phyloP scores from a whole-genome alignment of 2,329 filamentous ascomycete genomes.

The Aspergillus sp. region DNA sequence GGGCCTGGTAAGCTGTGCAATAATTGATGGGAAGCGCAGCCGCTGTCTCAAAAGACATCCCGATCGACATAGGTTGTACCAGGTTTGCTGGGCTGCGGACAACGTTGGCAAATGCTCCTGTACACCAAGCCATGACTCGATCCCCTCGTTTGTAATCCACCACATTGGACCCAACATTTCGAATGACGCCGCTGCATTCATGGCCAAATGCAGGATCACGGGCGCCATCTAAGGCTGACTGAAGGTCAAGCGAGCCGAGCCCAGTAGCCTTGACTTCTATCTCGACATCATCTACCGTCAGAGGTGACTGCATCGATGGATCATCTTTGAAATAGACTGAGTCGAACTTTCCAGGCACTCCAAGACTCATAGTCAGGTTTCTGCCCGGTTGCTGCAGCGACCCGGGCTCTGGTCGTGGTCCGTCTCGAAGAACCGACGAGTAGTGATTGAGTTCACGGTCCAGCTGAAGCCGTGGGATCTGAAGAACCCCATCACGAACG shows the following conservation, averaged over 20 bases:
- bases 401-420: background rate
- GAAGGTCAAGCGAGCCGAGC: background rate
- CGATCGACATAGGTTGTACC: background rate
- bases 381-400: background rate
- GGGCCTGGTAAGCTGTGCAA: background rate
- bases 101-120: background rate
- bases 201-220: background rate
- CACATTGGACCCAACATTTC: background rate
- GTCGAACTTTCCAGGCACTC: background rate
- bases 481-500: background rate
- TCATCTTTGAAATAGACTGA: background rate
- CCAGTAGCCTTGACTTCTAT: background rate
- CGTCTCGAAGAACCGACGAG: background rate
- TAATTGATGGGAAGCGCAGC: background rate
- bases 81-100: background rate
- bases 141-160: background rate
- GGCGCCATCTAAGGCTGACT: background rate
- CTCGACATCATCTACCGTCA: background rate
- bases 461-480: background rate
- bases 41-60: background rate
- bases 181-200: background rate
- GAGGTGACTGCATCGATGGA: background rate
- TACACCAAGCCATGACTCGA: background rate
- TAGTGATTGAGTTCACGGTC: background rate
- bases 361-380: background rate